phyloP scores from a whole-genome alignment of 2,329 filamentous ascomycete species.

The Neonectria sp. region DNA sequence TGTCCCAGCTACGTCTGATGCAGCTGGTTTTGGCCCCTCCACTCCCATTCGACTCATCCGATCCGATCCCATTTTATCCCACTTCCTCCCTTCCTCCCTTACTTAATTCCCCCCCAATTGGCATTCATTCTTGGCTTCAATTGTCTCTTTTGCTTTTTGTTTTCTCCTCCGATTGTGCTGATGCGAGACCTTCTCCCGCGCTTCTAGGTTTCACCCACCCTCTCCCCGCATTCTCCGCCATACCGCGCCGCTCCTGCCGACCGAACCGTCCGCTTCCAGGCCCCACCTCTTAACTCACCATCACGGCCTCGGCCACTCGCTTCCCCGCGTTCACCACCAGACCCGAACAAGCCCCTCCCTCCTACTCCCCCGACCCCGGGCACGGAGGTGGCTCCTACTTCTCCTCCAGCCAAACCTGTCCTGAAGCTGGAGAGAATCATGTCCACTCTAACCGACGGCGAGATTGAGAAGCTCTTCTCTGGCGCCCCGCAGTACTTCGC shows the following conservation, averaged over 20 bases:
- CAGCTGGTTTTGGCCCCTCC: constrained; percentile 18
- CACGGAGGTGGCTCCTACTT: constrained; percentile 48
- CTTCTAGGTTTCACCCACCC: constrained; percentile 28
- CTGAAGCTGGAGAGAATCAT: constrained; percentile 72
- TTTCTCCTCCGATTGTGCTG: constrained; percentile 10
- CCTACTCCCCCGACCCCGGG: constrained; percentile 64
- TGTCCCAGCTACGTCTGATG: constrained; percentile 10
- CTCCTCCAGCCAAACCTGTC: constrained; percentile 57
- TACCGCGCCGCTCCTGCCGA: constrained; percentile 44
- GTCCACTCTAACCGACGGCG: constrained; percentile 69
- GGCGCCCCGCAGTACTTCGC: constrained; percentile 82
- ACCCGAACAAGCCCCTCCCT: constrained; percentile 71
- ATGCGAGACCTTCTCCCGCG: constrained; percentile 21
- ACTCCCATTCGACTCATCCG: neutral
- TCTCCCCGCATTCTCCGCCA: constrained; percentile 47
- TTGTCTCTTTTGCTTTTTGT: constrained; percentile 3
- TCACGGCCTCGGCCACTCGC: constrained; percentile 44
- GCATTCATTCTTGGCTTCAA: neutral
- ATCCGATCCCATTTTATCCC: neutral
- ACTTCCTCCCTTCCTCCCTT: neutral
- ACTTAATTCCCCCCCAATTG: neutral
- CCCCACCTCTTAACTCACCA: constrained; percentile 44
- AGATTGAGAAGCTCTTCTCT: constrained; percentile 80
- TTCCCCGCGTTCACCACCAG: constrained; percentile 58
- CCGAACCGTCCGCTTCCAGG: constrained; percentile 44